phyloP scores from a whole-genome alignment of 1,284 basidiomycete genomes.

The Ganoderma sinense region DNA sequence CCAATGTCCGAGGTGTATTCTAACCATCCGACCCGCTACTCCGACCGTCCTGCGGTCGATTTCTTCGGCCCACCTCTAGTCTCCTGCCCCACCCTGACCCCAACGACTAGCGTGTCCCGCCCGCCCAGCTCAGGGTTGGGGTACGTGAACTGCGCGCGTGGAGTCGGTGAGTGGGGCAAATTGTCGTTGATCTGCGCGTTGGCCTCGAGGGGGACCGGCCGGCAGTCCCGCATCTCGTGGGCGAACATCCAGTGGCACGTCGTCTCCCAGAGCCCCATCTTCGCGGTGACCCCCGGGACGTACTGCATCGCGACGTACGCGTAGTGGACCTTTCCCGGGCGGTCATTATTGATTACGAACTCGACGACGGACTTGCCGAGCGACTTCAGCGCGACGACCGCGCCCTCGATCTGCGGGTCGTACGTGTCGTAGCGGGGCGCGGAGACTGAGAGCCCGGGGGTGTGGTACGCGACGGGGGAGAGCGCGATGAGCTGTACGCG shows the following conservation, averaged over 20 bases:
- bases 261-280: slow-evolving; percentile 11
- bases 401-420: slow-evolving; percentile 8
- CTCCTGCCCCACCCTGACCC: slow-evolving; percentile 5
- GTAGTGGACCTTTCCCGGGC: slow-evolving; percentile 8
- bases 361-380: slow-evolving; percentile 6
- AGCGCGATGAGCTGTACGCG: slow-evolving; percentile 7
- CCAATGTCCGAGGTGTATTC: not conserved
- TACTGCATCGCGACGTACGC: slow-evolving; percentile 9
- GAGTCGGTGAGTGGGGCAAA: not conserved
- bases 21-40: slow-evolving; percentile 1
- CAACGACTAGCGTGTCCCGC: not conserved
- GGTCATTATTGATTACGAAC: slow-evolving; percentile 3
- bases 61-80: slow-evolving; percentile 5
- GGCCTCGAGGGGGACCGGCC: slow-evolving; percentile 5
- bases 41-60: not conserved
- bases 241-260: slow-evolving; percentile 10
- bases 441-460: not conserved
- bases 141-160: not conserved
- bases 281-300: slow-evolving; percentile 4
- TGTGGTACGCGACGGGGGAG: slow-evolving; percentile 3
- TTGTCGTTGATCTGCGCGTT: slow-evolving; percentile 2
- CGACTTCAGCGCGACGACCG: slow-evolving; percentile 4
- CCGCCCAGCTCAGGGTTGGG: not conserved
- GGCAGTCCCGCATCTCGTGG: slow-evolving; percentile 6
- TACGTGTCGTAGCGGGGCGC: slow-evolving; percentile 6